Evolutionary conservation across 495 filamentous ascomycete genomes (phyloP).

Genomic region (Penicillium steckii): DNA sequence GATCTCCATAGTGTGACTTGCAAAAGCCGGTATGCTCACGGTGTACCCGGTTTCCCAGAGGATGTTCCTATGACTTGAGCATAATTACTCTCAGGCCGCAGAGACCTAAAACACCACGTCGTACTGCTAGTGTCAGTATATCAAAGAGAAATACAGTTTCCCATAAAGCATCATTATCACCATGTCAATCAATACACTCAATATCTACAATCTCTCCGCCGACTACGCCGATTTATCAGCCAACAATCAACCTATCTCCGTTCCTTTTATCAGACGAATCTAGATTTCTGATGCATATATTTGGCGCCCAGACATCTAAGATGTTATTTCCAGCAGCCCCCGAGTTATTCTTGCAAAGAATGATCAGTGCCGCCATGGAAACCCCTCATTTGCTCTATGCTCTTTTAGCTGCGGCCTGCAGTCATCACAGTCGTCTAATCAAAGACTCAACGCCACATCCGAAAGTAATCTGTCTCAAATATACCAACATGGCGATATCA

Average conservation of each 20-base stretch:
- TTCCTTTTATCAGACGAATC: constrained; percentile 21
- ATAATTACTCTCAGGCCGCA: constrained; percentile 11
- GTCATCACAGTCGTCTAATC: constrained; percentile 30
- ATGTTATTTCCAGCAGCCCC: constrained; percentile 30
- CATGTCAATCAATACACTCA: not conserved
- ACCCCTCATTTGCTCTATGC: constrained; percentile 32
- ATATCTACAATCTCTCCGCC: no score
- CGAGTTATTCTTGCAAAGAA: constrained; percentile 19
- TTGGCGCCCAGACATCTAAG: constrained; percentile 27
- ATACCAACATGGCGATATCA: constrained; percentile 32
- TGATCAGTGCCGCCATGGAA: constrained; percentile 24
- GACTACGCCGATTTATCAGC: constrained; percentile 12
- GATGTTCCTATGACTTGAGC: constrained; percentile 24
- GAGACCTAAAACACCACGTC: not conserved
- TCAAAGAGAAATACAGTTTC: not conserved
- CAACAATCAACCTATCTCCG: constrained; percentile 17
- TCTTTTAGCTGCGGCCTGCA: constrained; percentile 26
- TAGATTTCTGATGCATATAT: constrained; percentile 28
- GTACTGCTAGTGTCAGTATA: no score
- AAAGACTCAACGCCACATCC: constrained; percentile 14
- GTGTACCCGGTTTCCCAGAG: constrained; percentile 28
- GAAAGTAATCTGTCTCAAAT: constrained; percentile 20
- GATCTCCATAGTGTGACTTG: constrained; percentile 26
- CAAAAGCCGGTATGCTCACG: constrained; percentile 26
- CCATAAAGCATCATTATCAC: not conserved